Conservation (phyloP, 2,329 filamentous ascomycete species). For the Pseudogymnoascus pannorum region DNA sequence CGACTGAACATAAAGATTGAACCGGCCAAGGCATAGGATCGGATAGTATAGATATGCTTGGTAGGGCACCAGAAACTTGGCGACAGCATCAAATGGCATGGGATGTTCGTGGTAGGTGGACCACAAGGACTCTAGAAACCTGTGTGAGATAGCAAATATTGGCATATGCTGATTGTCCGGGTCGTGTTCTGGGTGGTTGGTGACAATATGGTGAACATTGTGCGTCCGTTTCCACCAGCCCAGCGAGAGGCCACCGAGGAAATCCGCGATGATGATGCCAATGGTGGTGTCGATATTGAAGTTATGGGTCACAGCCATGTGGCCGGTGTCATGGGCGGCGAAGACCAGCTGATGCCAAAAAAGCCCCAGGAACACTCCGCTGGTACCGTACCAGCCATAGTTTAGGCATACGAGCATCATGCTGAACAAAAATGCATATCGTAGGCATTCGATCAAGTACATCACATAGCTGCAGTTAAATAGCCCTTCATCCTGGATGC, state of each 20-base stretch:
- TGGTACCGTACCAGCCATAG: slow-evolving; percentile 58
- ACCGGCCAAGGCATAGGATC: slow-evolving; percentile 70
- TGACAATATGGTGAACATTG: slow-evolving; percentile 95
- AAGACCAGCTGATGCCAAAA: slow-evolving; percentile 97
- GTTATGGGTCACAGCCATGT: slow-evolving; percentile 94
- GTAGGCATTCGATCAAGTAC: slow-evolving; percentile 66
- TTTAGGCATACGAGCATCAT: slow-evolving; percentile 55
- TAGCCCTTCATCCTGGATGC: slow-evolving; percentile 65
- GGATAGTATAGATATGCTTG: slow-evolving; percentile 82
- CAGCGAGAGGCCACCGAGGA: slow-evolving; percentile 77
- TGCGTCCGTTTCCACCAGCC: slow-evolving; percentile 98
- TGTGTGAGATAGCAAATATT: slow-evolving; percentile 79
- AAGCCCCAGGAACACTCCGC: slow-evolving; percentile 67
- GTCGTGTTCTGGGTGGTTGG: slow-evolving; percentile 90
- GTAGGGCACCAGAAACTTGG: slow-evolving; percentile 61
- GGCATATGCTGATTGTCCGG: slow-evolving; percentile 91
- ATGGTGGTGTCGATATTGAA: slow-evolving; percentile 78
- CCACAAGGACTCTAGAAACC: slow-evolving; percentile 63
- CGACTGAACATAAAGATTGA: slow-evolving; percentile 79
- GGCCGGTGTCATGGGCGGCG: slow-evolving; percentile 86
- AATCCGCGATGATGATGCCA: slow-evolving; percentile 86
- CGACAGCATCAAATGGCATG: slow-evolving; percentile 70
- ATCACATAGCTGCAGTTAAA: slow-evolving; percentile 78
- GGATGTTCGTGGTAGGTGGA: slow-evolving; percentile 79
- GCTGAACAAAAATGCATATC: slow-evolving; percentile 63